A percentile compares a stretch with the other conserved stretches of the same genome.
These are phyloP conservation scores for Sclerotinia minor DNA, from an alignment of 2,329 filamentous ascomycete genomes.

Conservation along the genomic window DNA sequence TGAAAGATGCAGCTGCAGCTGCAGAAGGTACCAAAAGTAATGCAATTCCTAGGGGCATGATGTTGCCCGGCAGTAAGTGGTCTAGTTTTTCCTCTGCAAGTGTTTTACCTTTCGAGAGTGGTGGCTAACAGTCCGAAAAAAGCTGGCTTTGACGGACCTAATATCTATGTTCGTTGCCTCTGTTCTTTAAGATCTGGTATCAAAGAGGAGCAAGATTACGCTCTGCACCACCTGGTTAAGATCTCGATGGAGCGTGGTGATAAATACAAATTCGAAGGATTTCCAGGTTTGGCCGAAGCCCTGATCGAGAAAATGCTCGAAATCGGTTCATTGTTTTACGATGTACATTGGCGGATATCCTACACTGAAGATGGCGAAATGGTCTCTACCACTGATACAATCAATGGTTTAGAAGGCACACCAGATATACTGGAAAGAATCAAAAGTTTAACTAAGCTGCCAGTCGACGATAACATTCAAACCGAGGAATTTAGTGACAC, in stretches of 20 bases:
- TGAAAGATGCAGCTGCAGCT: constrained; percentile 44
- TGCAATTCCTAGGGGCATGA: constrained; percentile 51
- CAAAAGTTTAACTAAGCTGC: constrained; percentile 57
- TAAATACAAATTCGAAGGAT: constrained; percentile 93
- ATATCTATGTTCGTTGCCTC: constrained; percentile 88
- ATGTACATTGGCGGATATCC: constrained; percentile 77
- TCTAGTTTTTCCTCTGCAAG: constrained; percentile 24
- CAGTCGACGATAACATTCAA: constrained; percentile 68
- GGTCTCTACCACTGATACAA: constrained; percentile 50
- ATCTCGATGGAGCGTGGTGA: constrained; percentile 94
- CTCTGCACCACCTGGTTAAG: constrained; percentile 88
- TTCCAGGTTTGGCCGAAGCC: constrained; percentile 83
- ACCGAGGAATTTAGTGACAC: constrained; percentile 68
- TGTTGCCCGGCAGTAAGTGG: constrained; percentile 62
- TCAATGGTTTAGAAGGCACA: constrained; percentile 68
- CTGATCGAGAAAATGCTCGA: constrained; percentile 82
- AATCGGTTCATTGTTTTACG: constrained; percentile 75
- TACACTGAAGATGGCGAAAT: constrained; percentile 64
- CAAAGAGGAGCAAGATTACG: constrained; percentile 83
- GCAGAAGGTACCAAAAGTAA: constrained; percentile 44
- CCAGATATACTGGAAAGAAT: constrained; percentile 73
- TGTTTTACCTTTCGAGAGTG: background rate
- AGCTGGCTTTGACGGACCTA: constrained; percentile 70
- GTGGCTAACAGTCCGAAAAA: constrained; percentile 29
- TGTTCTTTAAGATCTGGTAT: constrained; percentile 80